Conservation (phyloP, 495 filamentous ascomycete species). For the Hyaloscypha hepaticicola region DNA sequence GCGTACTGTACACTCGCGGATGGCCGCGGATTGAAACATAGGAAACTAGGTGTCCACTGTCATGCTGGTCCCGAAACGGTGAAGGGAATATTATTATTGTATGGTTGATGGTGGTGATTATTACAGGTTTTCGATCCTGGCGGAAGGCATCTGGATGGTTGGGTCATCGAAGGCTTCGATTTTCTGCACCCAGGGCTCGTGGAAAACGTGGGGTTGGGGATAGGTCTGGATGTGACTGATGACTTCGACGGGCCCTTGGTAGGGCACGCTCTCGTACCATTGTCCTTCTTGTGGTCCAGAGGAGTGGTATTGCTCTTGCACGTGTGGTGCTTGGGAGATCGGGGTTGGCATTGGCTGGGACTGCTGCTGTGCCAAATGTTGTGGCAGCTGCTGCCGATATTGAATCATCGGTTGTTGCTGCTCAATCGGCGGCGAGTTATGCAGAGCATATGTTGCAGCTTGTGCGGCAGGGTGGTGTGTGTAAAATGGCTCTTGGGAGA, state of each 20-base stretch:
- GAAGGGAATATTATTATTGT: background rate
- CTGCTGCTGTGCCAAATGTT: slow-evolving; percentile 36
- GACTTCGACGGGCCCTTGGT: slow-evolving; percentile 46
- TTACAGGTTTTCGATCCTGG: slow-evolving; percentile 46
- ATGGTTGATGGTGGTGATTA: slow-evolving; percentile 4
- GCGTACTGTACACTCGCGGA: slow-evolving; percentile 16
- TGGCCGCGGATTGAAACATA: slow-evolving; percentile 13
- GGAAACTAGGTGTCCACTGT: slow-evolving; percentile 5
- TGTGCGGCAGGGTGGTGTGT: slow-evolving; percentile 44
- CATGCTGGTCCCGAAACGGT: background rate
- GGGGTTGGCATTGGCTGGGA: slow-evolving; percentile 28
- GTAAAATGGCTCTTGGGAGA: slow-evolving; percentile 47
- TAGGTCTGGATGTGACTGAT: slow-evolving; percentile 39
- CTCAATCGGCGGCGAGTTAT: slow-evolving; percentile 41
- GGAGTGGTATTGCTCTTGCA: slow-evolving; percentile 37
- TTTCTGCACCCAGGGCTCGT: slow-evolving; percentile 44
- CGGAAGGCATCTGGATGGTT: slow-evolving; percentile 47
- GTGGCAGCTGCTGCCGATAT: slow-evolving; percentile 27
- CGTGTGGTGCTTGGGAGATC: slow-evolving; percentile 21
- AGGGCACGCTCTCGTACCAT: slow-evolving; percentile 45
- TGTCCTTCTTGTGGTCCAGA: slow-evolving; percentile 34
- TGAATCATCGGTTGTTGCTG: slow-evolving; percentile 27
- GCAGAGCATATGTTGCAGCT: slow-evolving; percentile 40
- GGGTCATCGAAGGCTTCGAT: slow-evolving; percentile 44
- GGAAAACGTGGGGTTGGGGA: slow-evolving; percentile 35